Conservation (phyloP, 768 basidiomycete species). For the Psilocybe tampanensis region DNA sequence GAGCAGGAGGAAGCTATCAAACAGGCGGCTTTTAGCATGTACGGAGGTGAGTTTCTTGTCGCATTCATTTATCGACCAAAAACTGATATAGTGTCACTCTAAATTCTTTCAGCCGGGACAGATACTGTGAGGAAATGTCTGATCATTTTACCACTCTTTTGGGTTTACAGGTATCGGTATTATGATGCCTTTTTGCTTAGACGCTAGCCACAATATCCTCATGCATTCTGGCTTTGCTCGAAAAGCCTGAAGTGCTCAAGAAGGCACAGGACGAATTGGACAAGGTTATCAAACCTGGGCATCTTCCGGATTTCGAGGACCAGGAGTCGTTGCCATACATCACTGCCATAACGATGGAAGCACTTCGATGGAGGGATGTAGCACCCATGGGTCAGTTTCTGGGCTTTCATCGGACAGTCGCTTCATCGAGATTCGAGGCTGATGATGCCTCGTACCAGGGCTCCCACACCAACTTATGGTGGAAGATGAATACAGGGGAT, state of each 20-base stretch:
- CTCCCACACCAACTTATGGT: neutral
- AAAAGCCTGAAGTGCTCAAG: slow-evolving; percentile 1
- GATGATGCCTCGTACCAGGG: neutral
- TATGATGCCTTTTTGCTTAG: neutral
- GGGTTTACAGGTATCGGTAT: neutral
- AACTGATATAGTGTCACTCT: no score
- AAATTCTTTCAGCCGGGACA: neutral
- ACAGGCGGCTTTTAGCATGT: slow-evolving; percentile 40
- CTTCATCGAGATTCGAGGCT: no score
- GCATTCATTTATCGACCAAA: no score
- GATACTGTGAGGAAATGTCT: neutral
- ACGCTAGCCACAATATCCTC: slow-evolving; percentile 1
- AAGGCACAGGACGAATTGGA: slow-evolving; percentile 11
- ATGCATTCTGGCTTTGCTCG: slow-evolving; percentile 6
- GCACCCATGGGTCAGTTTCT: slow-evolving; percentile 6
- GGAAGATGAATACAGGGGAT: slow-evolving; percentile 3
- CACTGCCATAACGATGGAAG: slow-evolving; percentile 5
- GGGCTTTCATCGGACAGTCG: no score
- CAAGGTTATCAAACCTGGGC: neutral
- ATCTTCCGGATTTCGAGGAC: slow-evolving; percentile 11
- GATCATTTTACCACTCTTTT: neutral
- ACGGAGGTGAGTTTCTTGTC: slow-evolving; percentile 19
- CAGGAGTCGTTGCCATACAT: slow-evolving; percentile 5
- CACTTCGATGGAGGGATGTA: slow-evolving; percentile 5
- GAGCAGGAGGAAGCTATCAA: slow-evolving; percentile 24